A percentile compares a stretch with the other conserved stretches of the same genome.
phyloP scores from a whole-genome alignment of 805 yeast genomes.

The Cyberlindnera galapagoensis region DNA sequence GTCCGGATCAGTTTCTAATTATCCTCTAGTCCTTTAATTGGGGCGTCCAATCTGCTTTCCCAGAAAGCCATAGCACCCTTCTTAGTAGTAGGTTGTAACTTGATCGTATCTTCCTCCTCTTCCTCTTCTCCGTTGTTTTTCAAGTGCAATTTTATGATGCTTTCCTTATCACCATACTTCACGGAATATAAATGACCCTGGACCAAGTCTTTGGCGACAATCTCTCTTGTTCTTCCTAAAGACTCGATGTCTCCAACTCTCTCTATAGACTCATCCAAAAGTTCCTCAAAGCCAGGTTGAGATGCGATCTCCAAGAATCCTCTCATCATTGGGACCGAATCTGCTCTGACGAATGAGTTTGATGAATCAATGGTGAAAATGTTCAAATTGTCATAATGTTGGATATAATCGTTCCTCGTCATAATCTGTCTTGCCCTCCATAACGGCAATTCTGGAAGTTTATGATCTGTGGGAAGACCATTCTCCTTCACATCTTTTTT shows the following conservation, averaged over 20 bases:
- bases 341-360: conserved; percentile 67
- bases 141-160: conserved; percentile 9
- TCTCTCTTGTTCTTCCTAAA: conserved; percentile 69
- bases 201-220: conserved; percentile 63
- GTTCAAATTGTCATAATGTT: conserved; percentile 66
- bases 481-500: conserved; percentile 26
- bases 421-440: conserved; percentile 82
- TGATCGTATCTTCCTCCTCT: conserved; percentile 19
- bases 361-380: conserved; percentile 70
- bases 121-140: conserved; percentile 11
- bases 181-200: conserved; percentile 41
- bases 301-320: conserved; percentile 75
- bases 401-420: conserved; percentile 81
- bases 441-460: conserved; percentile 65
- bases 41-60: conserved; percentile 18
- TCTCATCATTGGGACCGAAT: conserved; percentile 84
- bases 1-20: no score
- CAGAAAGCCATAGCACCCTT: conserved; percentile 20
- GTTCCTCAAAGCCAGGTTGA: conserved; percentile 63
- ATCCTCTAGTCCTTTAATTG: no score
- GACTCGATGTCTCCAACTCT: conserved; percentile 74
- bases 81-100: conserved; percentile 23
- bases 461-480: conserved; percentile 33
- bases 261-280: conserved; percentile 57
- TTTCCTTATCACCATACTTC: conserved; percentile 11